A percentile compares a stretch with the other conserved stretches of the same genome.
phyloP scores from a whole-genome alignment of 768 basidiomycete species.

The Lentinula lateritia region DNA sequence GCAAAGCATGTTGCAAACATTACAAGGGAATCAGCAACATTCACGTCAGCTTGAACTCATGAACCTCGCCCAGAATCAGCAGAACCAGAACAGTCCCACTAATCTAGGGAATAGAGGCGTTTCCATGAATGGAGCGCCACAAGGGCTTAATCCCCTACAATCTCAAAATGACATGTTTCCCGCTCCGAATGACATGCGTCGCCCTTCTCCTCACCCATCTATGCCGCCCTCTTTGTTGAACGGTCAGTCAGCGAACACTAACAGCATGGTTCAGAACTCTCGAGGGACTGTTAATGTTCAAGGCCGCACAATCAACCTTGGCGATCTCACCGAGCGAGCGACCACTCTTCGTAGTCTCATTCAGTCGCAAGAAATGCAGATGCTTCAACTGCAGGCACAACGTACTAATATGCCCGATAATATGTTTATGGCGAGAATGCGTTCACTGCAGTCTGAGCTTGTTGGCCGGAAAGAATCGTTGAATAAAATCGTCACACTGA shows the following conservation, averaged over 20 bases:
- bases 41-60: constrained; percentile 43
- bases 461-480: constrained; percentile 33
- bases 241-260: constrained; percentile 14
- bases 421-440: constrained; percentile 16
- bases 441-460: constrained; percentile 19
- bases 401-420: constrained; percentile 17
- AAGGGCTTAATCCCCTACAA: not conserved
- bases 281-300: constrained; percentile 2
- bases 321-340: constrained; percentile 13
- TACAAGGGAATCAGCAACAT: constrained; percentile 26
- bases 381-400: constrained; percentile 16
- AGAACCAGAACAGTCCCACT: constrained; percentile 34
- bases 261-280: constrained; percentile 1
- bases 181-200: constrained; percentile 42
- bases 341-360: constrained; percentile 13
- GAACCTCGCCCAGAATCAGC: constrained; percentile 39
- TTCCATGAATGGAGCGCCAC: not conserved
- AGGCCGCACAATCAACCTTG: constrained; percentile 18
- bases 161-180: constrained; percentile 40
- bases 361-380: constrained; percentile 11
- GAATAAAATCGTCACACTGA: constrained; percentile 26
- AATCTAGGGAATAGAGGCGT: constrained; percentile 26
- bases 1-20: constrained; percentile 31
- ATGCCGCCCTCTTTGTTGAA: constrained; percentile 7
- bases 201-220: constrained; percentile 43